phyloP scores from a whole-genome alignment of 352 stramenopile species.

The Pythium aquatile region DNA sequence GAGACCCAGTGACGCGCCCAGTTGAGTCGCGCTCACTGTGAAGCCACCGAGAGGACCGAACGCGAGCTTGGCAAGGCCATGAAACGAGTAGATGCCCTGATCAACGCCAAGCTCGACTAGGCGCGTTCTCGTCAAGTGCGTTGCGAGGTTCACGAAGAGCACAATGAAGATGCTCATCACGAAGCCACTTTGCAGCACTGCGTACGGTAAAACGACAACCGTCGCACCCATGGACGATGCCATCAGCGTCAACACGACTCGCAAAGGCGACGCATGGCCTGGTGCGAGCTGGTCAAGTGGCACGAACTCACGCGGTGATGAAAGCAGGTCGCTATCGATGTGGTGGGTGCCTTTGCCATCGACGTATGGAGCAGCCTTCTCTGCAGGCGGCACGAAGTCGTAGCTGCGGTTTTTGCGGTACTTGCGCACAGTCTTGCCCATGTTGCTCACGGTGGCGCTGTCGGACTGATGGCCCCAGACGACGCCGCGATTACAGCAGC shows the following conservation, averaged over 20 bases:
- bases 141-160: constrained; percentile 34
- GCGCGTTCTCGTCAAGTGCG: constrained; percentile 28
- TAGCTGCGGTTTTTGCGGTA: constrained; percentile 38
- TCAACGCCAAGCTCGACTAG: constrained; percentile 47
- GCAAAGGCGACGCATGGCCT: constrained; percentile 32
- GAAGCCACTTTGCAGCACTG: constrained; percentile 45
- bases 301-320: constrained; percentile 41
- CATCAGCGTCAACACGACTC: constrained; percentile 37
- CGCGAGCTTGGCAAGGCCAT: constrained; percentile 44
- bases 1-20: constrained; percentile 38
- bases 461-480: background rate
- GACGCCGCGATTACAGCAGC: background rate
- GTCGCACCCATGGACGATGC: constrained; percentile 36
- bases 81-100: constrained; percentile 54
- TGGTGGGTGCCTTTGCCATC: constrained; percentile 29
- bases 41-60: constrained; percentile 36
- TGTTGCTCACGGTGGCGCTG: constrained; percentile 9
- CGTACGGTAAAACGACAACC: constrained; percentile 38
- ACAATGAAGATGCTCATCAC: constrained; percentile 39
- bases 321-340: constrained; percentile 48
- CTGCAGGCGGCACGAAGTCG: constrained; percentile 23
- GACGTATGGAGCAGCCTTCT: constrained; percentile 34
- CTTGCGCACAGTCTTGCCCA: constrained; percentile 42
- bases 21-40: constrained; percentile 31
- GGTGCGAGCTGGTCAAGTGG: constrained; percentile 40